A percentile compares a stretch with the other conserved stretches of the same genome.
phyloP scores from a whole-genome alignment of 2,329 filamentous ascomycete genomes.

The Nigrospora oryzae region DNA sequence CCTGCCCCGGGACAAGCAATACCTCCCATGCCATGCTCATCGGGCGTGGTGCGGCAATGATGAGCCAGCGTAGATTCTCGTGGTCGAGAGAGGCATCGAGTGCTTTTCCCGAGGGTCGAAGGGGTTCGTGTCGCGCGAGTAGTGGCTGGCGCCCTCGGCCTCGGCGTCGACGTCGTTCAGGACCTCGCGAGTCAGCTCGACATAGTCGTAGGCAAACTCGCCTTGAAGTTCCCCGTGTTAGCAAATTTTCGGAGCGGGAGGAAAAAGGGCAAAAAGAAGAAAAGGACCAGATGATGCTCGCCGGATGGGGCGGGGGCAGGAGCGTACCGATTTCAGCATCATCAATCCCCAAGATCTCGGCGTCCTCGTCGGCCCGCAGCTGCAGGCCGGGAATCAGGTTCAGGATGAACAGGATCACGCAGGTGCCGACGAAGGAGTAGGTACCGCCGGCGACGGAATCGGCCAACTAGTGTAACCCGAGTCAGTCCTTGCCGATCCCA shows the following conservation, averaged over 20 bases:
- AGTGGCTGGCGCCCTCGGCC: slow-evolving; percentile 26
- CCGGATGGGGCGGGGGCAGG: too few species aligned
- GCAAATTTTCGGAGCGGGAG: too few species aligned
- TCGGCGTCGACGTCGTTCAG: slow-evolving; percentile 38
- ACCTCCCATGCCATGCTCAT: neutral
- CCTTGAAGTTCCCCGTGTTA: too few species aligned
- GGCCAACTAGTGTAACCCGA: slow-evolving; percentile 37
- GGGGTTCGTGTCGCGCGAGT: slow-evolving; percentile 27
- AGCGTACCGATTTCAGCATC: slow-evolving; percentile 70
- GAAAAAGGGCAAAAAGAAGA: too few species aligned
- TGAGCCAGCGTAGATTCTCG: slow-evolving; percentile 28
- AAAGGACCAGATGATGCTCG: too few species aligned
- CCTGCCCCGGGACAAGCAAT: neutral
- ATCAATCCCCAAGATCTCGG: slow-evolving; percentile 78
- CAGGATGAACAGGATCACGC: slow-evolving; percentile 71
- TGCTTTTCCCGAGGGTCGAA: slow-evolving; percentile 40
- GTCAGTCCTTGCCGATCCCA: too few species aligned
- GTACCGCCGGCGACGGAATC: slow-evolving; percentile 68
- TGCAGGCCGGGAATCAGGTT: slow-evolving; percentile 70
- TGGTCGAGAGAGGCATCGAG: slow-evolving; percentile 38
- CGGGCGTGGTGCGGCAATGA: slow-evolving; percentile 18
- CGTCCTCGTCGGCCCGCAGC: slow-evolving; percentile 66
- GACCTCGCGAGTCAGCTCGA: slow-evolving; percentile 56
- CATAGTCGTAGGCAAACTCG: slow-evolving; percentile 93
- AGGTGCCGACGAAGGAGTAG: slow-evolving; percentile 74